Base-by-base conservation (phyloP, 73 alveolate genomes). In the Paramecium pentaurelia region DNA sequence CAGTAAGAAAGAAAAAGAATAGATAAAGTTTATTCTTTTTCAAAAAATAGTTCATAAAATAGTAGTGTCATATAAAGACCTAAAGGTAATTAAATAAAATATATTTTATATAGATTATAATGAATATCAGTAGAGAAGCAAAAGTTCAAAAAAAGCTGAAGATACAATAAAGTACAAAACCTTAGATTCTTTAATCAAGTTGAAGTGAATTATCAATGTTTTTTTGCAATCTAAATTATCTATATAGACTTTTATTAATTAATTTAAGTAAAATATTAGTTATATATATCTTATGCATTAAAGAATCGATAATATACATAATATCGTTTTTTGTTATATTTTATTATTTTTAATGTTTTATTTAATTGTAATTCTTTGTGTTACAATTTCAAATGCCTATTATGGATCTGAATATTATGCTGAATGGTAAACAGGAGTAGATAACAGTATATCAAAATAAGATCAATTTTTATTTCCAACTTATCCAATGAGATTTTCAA, bases 381-480 rank as follows among this genome's bases (percentile, higher is more conserved):
- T 64, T 64, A 32, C 49, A 28, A 27, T 64, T 32, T 32, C 49
- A 12, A 2, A 64, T 2, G 45, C 91, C 10, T 80, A 45, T 40
- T 80, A 14, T 34, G 75, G 91, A 27, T 80, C 18, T 44, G 91
- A 80, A 42, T 42, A 49, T 80, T 80, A 45, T 25, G 58, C 91
- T 11, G 77, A 80, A 80, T 80, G 91, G 77, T 47, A 42, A 64
- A 80, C 58, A 38, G 77, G 91, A 80, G 54, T 20, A 27, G 75
- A 80, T 47, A 80, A 49, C 16, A 80, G 75, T 16, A 42, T 80
- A 20, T 40, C 25, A n/a, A 47, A 25, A 36, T 22, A 80, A 36
- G 91, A 40, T 44, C 36, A 80, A 80, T 80, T 44, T 36, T 18
- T 36, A 18, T 40, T 34, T 44, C 91, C 91, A 22, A 45, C 49